Conservation (phyloP, 1,139 yeast genomes). For the Yamadazyma trypodendri region DNA sequence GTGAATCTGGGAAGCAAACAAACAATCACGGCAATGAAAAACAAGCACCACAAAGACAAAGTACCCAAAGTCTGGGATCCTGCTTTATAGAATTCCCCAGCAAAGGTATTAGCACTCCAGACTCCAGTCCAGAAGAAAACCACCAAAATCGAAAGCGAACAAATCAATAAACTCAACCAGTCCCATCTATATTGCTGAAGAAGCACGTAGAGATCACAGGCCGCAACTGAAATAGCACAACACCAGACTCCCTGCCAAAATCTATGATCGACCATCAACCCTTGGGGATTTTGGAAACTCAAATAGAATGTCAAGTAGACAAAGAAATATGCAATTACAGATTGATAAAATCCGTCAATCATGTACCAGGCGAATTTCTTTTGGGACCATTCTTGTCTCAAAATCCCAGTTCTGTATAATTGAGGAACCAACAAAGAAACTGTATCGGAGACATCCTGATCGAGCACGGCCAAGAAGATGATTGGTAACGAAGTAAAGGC, state of each 20-base stretch:
- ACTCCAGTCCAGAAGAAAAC: conserved; percentile 65
- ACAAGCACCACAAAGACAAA: conserved; percentile 50
- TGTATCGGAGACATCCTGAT: conserved; percentile 61
- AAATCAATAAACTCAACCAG: conserved; percentile 51
- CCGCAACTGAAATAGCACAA: conserved; percentile 47
- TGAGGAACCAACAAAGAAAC: conserved; percentile 60
- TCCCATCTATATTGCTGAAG: conserved; percentile 63
- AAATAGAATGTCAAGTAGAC: conserved; percentile 50
- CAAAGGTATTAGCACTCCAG: conserved; percentile 48
- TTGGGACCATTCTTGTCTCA: conserved; percentile 54
- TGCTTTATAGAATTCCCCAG: conserved; percentile 53
- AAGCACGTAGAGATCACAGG: conserved; percentile 54
- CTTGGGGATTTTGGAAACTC: conserved; percentile 48
- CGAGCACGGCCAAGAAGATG: conserved; percentile 56
- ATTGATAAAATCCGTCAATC: conserved; percentile 60
- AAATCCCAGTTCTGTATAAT: conserved; percentile 53
- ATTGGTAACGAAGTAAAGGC: conserved; percentile 66
- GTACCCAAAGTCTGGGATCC: conserved; percentile 56
- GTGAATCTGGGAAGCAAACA: conserved; percentile 55
- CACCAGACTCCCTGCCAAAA: conserved; percentile 57
- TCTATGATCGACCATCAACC: conserved; percentile 54
- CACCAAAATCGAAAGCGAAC: conserved; percentile 48
- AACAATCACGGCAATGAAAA: conserved; percentile 44
- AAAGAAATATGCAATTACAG: conserved; percentile 54
- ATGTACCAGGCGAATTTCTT: conserved; percentile 54